Evolutionary conservation across 2,329 filamentous ascomycete species (phyloP).

Genomic region (Sphaerulina vaccinii): DNA sequence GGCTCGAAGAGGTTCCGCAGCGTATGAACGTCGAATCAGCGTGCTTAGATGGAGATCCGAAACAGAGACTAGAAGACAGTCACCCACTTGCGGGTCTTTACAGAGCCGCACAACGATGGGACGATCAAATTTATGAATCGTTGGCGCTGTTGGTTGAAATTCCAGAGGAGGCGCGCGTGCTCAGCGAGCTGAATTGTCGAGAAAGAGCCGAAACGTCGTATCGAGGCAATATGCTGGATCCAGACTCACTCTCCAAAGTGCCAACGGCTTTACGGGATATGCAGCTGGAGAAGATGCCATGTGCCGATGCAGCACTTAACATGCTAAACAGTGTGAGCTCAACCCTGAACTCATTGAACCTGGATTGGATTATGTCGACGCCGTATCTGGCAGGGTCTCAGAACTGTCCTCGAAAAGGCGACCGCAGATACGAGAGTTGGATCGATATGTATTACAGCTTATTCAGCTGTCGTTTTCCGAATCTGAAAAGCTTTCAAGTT

Average conservation of each 20-base stretch:
- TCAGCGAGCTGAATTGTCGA: constrained; percentile 6
- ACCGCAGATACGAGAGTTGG: not conserved
- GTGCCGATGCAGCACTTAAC: constrained; percentile 20
- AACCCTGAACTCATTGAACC: constrained; percentile 37
- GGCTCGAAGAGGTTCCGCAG: constrained; percentile 9
- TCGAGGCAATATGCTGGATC: constrained; percentile 21
- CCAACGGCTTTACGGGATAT: constrained; percentile 12
- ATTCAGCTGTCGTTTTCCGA: constrained; percentile 43
- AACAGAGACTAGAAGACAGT: not conserved
- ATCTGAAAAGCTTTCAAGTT: constrained; percentile 47
- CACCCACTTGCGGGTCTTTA: constrained; percentile 14
- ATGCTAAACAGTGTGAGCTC: constrained; percentile 24
- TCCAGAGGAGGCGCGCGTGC: constrained; percentile 9
- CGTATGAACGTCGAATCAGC: not conserved
- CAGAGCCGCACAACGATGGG: constrained; percentile 13
- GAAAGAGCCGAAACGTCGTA: constrained; percentile 22
- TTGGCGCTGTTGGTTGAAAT: constrained; percentile 16
- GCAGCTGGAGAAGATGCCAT: constrained; percentile 28
- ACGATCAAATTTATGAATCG: constrained; percentile 26
- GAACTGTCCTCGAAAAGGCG: not conserved
- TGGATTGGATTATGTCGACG: constrained; percentile 38
- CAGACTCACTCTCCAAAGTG: not conserved
- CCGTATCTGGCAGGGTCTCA: not conserved
- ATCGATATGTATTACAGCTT: constrained; percentile 34
- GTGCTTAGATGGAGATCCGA: not conserved